A percentile compares a stretch with the other conserved stretches of the same genome.
These are phyloP conservation scores for Plantago ovata DNA, from an alignment of 257 asterid genomes.

Conservation along the genomic window DNA sequence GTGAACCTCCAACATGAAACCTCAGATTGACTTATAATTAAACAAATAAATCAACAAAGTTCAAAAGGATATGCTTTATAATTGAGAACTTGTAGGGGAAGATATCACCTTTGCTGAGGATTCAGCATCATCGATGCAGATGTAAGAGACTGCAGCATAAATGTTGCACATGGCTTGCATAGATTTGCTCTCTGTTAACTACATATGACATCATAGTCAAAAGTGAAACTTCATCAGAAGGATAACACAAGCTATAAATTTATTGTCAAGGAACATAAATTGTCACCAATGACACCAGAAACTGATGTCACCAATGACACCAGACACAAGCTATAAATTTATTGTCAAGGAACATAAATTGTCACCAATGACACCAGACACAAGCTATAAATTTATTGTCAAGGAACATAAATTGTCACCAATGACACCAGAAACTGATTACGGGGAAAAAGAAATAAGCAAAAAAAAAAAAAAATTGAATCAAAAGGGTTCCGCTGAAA, in stretches of 20 bases:
- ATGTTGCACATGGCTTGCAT: slow-evolving; percentile 82
- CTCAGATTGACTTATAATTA: too few species aligned
- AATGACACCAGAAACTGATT: neutral
- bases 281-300: slow-evolving; percentile 12
- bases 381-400: neutral
- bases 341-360: neutral
- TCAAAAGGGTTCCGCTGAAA: too few species aligned
- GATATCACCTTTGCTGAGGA: slow-evolving; percentile 71
- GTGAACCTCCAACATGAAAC: slow-evolving; percentile 9
- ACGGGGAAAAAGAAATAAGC: neutral
- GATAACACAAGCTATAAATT: neutral
- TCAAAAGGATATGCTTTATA: neutral
- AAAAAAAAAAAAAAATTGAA: neutral
- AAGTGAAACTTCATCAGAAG: slow-evolving; percentile 5
- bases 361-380: slow-evolving; percentile 13
- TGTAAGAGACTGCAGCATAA: slow-evolving; percentile 85
- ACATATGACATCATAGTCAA: slow-evolving; percentile 20
- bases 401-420: neutral
- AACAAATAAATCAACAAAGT: too few species aligned
- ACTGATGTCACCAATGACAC: too few species aligned
- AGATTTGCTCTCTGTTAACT: slow-evolving; percentile 81
- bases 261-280: neutral
- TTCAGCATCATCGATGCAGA: slow-evolving; percentile 94
- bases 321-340: neutral
- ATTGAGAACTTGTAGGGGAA: slow-evolving; percentile 10